Evolutionary conservation across 2,329 filamentous ascomycete species (phyloP).

Genomic region (Sclerotinia spermophila): DNA sequence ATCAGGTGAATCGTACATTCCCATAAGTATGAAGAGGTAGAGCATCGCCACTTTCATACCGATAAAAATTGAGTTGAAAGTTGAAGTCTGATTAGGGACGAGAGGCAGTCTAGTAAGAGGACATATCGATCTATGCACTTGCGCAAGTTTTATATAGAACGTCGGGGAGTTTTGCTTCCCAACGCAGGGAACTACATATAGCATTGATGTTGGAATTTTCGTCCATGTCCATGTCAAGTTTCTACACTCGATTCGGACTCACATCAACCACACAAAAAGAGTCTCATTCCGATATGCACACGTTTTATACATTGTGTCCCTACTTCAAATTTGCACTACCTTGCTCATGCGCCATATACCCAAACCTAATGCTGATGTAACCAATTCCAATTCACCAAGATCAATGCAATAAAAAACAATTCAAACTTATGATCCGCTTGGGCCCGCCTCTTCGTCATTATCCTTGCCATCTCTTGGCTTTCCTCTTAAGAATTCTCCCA

Average conservation of each 20-base stretch:
- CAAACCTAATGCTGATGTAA: constrained; percentile 14
- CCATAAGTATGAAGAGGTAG: not conserved
- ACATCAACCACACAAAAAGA: no score
- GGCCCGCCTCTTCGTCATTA: constrained; percentile 31
- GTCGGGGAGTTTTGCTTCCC: not conserved
- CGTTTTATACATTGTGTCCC: not conserved
- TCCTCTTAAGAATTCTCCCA: constrained; percentile 33
- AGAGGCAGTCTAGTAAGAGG: not conserved
- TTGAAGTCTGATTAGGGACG: not conserved
- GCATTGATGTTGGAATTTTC: not conserved
- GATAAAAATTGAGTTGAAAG: not conserved
- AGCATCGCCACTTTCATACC: not conserved
- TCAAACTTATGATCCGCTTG: constrained; percentile 28
- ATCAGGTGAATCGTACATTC: not conserved
- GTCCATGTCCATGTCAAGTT: not conserved
- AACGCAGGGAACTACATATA: not conserved
- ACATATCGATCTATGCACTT: not conserved
- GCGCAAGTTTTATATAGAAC: not conserved
- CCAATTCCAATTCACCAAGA: constrained; percentile 7
- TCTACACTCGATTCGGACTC: not conserved
- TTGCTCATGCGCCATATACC: constrained; percentile 12
- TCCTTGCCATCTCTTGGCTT: constrained; percentile 22
- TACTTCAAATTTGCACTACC: not conserved
- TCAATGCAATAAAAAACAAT: constrained; percentile 1
- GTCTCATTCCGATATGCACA: not conserved